Percentiles rank a stretch among this genome's conserved stretches.
Conservation (phyloP, 768 basidiomycete species). For the Rhodotorula kratochvilovae region DNA sequence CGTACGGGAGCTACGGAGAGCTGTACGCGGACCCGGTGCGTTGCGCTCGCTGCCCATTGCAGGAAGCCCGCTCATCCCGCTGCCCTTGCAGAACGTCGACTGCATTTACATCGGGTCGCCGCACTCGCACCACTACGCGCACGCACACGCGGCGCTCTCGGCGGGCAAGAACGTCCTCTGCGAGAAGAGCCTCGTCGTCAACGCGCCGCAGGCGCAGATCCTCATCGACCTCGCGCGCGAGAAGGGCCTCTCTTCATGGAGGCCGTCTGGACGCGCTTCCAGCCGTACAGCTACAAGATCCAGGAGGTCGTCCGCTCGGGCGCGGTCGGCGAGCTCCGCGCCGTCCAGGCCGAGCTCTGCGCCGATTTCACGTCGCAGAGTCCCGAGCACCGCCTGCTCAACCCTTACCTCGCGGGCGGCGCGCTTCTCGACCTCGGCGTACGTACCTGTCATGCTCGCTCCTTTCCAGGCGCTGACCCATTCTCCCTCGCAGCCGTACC, state of each 20-base stretch:
- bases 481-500: slow-evolving; percentile 42
- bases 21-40: slow-evolving; percentile 35
- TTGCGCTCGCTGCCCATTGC: too few relatives aligned
- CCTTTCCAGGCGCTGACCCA: neutral
- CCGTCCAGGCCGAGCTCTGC: slow-evolving; percentile 44
- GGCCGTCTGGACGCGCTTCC: slow-evolving; percentile 49
- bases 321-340: slow-evolving; percentile 45
- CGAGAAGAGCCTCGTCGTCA: slow-evolving; percentile 48
- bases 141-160: slow-evolving; percentile 36
- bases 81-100: slow-evolving; percentile 43
- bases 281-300: slow-evolving; percentile 44
- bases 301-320: slow-evolving; percentile 44
- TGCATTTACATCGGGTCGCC: slow-evolving; percentile 48
- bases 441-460: neutral
- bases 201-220: slow-evolving; percentile 44
- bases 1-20: slow-evolving; percentile 45
- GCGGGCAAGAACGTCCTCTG: slow-evolving; percentile 47
- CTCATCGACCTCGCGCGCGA: slow-evolving; percentile 45
- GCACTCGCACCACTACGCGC: slow-evolving; percentile 46
- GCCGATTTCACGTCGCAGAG: slow-evolving; percentile 42
- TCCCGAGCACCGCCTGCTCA: slow-evolving; percentile 43
- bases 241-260: slow-evolving; percentile 48
- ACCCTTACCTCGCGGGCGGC: slow-evolving; percentile 46
- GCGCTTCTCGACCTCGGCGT: slow-evolving; percentile 47
- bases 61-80: neutral